phyloP scores from a whole-genome alignment of 1,284 basidiomycete species.

The Rhizoctonia solani region DNA sequence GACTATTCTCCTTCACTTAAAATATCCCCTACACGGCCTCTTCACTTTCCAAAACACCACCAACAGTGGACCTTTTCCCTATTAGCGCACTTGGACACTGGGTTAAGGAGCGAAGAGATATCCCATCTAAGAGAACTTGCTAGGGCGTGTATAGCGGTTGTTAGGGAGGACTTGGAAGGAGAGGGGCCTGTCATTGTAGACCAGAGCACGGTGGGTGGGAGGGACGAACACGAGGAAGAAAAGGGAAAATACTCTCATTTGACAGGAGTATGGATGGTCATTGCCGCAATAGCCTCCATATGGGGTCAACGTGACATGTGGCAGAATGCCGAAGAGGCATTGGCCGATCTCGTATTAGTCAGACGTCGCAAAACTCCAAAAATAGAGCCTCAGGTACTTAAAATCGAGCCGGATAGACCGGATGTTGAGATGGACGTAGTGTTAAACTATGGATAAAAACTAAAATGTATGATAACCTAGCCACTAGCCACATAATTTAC shows the following conservation, averaged over 20 bases:
- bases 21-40: neutral
- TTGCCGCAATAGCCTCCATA: constrained; percentile 34
- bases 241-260: constrained; percentile 17
- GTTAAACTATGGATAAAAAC: constrained; percentile 13
- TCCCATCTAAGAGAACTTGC: constrained; percentile 34
- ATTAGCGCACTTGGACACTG: constrained; percentile 34
- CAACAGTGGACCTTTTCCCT: constrained; percentile 37
- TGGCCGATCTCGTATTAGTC: constrained; percentile 9
- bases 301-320: constrained; percentile 39
- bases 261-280: constrained; percentile 34
- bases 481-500: no score
- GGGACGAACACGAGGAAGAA: neutral
- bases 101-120: constrained; percentile 36
- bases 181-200: constrained; percentile 11
- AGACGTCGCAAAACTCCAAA: constrained; percentile 1
- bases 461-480: no score
- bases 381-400: no score
- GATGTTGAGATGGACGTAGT: constrained; percentile 28
- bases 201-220: no score
- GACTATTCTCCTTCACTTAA: constrained; percentile 4
- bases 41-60: constrained; percentile 29
- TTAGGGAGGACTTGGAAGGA: neutral
- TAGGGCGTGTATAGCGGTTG: constrained; percentile 30
- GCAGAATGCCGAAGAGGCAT: constrained; percentile 35
- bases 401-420: neutral